Evolutionary conservation across 768 basidiomycete genomes (phyloP), one percentile per base, ranked within the genome.

Genomic region (Tulasnella sp.): DNA sequence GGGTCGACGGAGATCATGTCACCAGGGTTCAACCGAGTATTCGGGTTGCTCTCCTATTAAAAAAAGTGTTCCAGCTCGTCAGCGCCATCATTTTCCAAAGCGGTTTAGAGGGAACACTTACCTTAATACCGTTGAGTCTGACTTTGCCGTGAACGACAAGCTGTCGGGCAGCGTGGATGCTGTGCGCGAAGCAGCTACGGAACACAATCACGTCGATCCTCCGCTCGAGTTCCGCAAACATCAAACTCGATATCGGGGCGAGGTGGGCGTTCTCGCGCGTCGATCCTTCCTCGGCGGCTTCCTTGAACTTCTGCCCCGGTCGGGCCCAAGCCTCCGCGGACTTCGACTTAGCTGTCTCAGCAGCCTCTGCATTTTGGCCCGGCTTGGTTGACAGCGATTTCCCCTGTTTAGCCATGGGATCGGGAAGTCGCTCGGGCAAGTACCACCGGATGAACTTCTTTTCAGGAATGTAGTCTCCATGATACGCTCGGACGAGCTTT

Each of bases 391-490:
- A 19, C 1, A 31, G 83, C 29, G 31, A 36, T 69, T 31, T 49
- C 12, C 36, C 38, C 67, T 78, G 85, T 52, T 85, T 87, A 58
- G 88, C 94, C 70, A 93, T 91, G 74, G 94, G 92, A 80, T 95
- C 93, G 0, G 93, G 97, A 19, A 99, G 86, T 0, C 88, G 90
- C 77, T 88, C 86, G 19, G 97, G 97, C 45, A 99, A 88, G 82
- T 95, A 99, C 92, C 94, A 96, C 76, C 92, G 89, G 82, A 96
- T 96, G 88, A 98, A 99, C 45, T 91, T 91, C 80, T 91, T 92
- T 85, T 97, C 94, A 73, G 90, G 90, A 78, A 98, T 95, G 81
- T 88, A 91, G 86, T 97, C 96, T 31, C 96, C 96, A 81, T 99
- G 97, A 86, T 99, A 99, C 4, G 90, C 96, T 75, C 96, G 90